Evolutionary conservation across 148 eudicot species (phyloP).

Genomic region (Talinum fruticosum): DNA sequence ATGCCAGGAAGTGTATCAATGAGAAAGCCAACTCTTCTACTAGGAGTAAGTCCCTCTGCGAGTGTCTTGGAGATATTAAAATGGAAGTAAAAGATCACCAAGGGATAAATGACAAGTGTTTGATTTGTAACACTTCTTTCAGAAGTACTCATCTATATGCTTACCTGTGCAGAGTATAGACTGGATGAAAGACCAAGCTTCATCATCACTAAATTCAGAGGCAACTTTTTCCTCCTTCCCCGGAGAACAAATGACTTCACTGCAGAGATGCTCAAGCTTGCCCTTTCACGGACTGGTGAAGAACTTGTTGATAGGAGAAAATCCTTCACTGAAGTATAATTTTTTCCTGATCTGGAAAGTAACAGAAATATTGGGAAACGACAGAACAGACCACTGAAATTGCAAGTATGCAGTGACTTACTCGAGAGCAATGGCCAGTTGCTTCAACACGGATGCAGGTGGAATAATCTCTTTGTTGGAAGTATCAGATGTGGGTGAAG

Average conservation of each 20-base stretch:
- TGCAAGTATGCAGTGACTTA: slow-evolving; percentile 37
- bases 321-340: slow-evolving; percentile 60
- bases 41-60: slow-evolving; percentile 80
- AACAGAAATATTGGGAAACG: slow-evolving; percentile 9
- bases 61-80: slow-evolving; percentile 76
- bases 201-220: slow-evolving; percentile 63
- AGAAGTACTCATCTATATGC: slow-evolving; percentile 14
- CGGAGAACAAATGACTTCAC: slow-evolving; percentile 75
- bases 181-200: slow-evolving; percentile 59
- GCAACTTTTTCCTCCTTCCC: slow-evolving; percentile 67
- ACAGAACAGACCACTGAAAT: background rate
- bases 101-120: slow-evolving; percentile 19
- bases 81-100: slow-evolving; percentile 55
- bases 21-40: slow-evolving; percentile 51
- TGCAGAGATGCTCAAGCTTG: slow-evolving; percentile 64
- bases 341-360: slow-evolving; percentile 55
- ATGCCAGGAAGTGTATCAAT: slow-evolving; percentile 39
- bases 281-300: slow-evolving; percentile 84
- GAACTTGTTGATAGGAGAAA: slow-evolving; percentile 60
- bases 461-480: slow-evolving; percentile 50
- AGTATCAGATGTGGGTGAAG: slow-evolving; percentile 29
- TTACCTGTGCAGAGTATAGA: slow-evolving; percentile 68
- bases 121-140: background rate
- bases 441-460: slow-evolving; percentile 57
- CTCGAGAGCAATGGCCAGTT: slow-evolving; percentile 75